Percentiles rank a stretch among this genome's conserved stretches.
These are phyloP conservation scores for Rosa multiflora DNA, from an alignment of 306 rosid genomes.

Conservation along the genomic window DNA sequence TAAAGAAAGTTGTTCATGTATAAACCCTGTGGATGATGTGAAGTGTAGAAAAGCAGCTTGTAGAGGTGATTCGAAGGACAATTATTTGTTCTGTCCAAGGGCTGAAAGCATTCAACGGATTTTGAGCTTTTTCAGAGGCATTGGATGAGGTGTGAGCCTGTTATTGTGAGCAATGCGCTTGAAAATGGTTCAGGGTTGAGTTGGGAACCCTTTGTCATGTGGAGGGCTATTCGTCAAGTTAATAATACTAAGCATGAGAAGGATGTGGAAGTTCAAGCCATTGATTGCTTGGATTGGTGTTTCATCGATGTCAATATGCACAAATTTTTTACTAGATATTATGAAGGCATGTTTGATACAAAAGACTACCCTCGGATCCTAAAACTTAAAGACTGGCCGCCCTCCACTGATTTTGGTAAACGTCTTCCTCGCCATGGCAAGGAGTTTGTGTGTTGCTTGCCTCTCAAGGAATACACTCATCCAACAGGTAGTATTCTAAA, in stretches of 20 bases:
- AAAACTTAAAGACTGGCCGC: conserved; percentile 66
- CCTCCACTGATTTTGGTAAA: no score
- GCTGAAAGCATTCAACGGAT: conserved; percentile 47
- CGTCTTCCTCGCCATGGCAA: no score
- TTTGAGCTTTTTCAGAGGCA: conserved; percentile 74
- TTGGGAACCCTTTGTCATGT: conserved; percentile 54
- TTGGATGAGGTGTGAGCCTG: conserved; percentile 85
- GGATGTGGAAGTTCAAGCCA: conserved; percentile 48
- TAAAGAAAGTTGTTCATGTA: conserved; percentile 46
- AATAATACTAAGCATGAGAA: conserved; percentile 30
- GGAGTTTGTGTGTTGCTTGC: no score
- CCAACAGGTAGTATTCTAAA: conserved; percentile 51
- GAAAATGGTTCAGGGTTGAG: conserved; percentile 70
- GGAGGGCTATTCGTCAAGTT: conserved; percentile 81
- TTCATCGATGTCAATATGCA: conserved; percentile 60
- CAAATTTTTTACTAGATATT: conserved; percentile 78
- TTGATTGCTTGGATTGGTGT: conserved; percentile 81
- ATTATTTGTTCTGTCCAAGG: conserved; percentile 33
- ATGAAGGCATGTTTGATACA: conserved; percentile 37
- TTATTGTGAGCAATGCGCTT: conserved; percentile 76
- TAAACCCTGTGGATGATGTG: conserved; percentile 19
- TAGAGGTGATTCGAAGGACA: conserved; percentile 41
- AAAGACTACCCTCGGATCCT: conserved; percentile 60
- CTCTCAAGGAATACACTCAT: conserved; percentile 30
- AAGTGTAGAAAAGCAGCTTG: conserved; percentile 58